Evolutionary conservation across 2,329 filamentous ascomycete genomes (phyloP).

Genomic region (Aspergillus oerlinghausenensis): DNA sequence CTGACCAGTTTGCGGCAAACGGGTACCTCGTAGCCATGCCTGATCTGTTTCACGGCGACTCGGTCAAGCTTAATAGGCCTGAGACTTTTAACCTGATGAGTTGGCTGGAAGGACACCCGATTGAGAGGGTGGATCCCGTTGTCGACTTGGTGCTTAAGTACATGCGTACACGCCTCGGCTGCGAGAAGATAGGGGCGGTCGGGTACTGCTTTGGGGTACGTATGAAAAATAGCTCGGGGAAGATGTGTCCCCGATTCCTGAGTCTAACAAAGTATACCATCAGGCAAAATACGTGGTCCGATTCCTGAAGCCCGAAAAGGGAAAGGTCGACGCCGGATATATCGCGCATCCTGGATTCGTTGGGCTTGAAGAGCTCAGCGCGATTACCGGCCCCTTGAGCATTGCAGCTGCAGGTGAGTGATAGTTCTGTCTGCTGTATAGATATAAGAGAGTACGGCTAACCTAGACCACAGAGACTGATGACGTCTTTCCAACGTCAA

Average conservation of each 20-base stretch:
- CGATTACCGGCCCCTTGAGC: constrained; percentile 59
- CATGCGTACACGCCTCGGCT: constrained; percentile 23
- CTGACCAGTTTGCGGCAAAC: constrained; percentile 66
- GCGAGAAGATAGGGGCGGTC: constrained; percentile 38
- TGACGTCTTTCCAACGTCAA: constrained; percentile 54
- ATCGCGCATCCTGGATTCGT: constrained; percentile 72
- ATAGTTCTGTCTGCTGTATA: constrained; percentile 2
- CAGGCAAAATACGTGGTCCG: constrained; percentile 59
- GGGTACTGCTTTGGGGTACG: constrained; percentile 42
- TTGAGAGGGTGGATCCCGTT: constrained; percentile 47
- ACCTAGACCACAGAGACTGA: constrained; percentile 46
- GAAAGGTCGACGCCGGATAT: constrained; percentile 60
- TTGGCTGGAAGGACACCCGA: constrained; percentile 44
- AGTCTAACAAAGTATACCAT: too few species aligned
- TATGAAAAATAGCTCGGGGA: too few species aligned
- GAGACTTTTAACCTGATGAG: constrained; percentile 45
- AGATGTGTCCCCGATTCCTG: too few species aligned
- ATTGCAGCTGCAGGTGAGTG: constrained; percentile 50
- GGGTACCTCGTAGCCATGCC: constrained; percentile 63
- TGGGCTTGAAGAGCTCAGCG: constrained; percentile 56
- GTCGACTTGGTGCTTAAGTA: constrained; percentile 40
- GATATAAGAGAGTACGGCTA: too few species aligned
- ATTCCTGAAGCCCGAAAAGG: constrained; percentile 53
- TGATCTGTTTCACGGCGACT: constrained; percentile 65
- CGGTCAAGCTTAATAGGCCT: constrained; percentile 50